Evolutionary conservation across 2,329 filamentous ascomycete genomes (phyloP), one percentile per base, ranked within the genome.

Genomic region (Diaporthe sp.): DNA sequence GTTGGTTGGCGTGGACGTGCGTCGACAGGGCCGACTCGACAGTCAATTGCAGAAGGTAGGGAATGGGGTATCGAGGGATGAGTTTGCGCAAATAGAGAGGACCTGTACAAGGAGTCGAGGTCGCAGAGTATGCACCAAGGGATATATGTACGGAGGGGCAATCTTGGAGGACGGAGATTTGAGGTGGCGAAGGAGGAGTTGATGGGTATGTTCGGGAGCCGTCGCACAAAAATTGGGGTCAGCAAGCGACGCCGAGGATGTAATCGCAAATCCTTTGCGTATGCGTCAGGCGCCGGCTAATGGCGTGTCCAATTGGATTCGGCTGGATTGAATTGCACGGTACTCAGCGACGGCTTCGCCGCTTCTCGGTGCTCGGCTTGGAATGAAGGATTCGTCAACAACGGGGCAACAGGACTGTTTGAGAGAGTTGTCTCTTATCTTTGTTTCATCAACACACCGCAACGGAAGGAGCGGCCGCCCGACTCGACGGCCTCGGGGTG

Each of bases 211-310:
- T 63, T 63, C 71, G 58, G 71, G 58, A 44, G 71, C 34, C 71
- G 71, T 73, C 58, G 71, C 71, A 73, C 71, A 73, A 73, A 70
- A 73, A 73, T 34, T 73, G 71, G 71, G 58, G 58, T 47, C 34
- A 47, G 71, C 37, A 65, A 73, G 58, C 57, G 49, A 44, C 71
- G 71, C 71, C 60, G 71, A 73, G 71, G 71, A 22, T 44, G 44
- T 42, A 31, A 53, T 72, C n/a, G 71, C 57, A 72, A 72, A 72
- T 53, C 71, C 55, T 37, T 72, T 34, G 28, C 22, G 55, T 9
- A 25, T 51, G 6, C 44, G 31, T 25, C 55, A 49, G 70, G 17
- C 28, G 31, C 42, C 25, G n/a, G 39, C 5, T 53, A 37, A 37
- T 34, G 65, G 47, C 65, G 65, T 42, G 34, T 55, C 65, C 65